Conservation (phyloP, 2,329 filamentous ascomycete species). For the Microsporum audouinii region DNA sequence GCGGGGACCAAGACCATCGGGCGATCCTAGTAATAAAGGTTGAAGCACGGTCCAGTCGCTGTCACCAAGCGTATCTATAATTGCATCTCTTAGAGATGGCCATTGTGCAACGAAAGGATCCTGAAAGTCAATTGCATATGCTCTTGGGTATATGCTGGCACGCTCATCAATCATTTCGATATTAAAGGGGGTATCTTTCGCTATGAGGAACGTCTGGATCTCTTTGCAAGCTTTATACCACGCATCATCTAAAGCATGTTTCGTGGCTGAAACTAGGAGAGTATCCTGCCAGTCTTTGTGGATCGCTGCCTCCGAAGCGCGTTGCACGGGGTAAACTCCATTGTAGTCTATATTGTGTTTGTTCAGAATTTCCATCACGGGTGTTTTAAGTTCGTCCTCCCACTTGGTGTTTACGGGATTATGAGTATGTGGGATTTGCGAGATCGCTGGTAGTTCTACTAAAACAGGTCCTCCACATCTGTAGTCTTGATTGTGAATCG, state of each 20-base stretch:
- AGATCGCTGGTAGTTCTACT: background rate
- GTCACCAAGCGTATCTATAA: background rate
- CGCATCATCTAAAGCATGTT: background rate
- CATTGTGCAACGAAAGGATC: background rate
- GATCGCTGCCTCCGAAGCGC: background rate
- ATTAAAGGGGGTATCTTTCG: background rate
- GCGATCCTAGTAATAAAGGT: background rate
- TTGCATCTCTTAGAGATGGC: background rate
- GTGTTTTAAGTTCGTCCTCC: background rate
- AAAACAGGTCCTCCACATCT: background rate
- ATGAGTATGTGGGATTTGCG: background rate
- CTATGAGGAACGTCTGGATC: background rate
- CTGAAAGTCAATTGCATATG: background rate
- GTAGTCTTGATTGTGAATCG: background rate
- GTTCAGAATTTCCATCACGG: background rate
- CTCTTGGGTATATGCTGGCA: background rate
- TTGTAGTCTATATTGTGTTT: too few relatives aligned
- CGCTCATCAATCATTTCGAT: background rate
- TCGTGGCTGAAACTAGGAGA: background rate
- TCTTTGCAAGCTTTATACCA: conserved; percentile 1
- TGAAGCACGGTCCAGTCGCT: background rate
- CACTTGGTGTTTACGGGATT: background rate
- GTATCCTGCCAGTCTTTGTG: background rate
- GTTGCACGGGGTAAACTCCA: background rate
- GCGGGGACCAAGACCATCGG: background rate